Conservation (phyloP, 163 green algal genomes). For the Chloromonas sp. region DNA sequence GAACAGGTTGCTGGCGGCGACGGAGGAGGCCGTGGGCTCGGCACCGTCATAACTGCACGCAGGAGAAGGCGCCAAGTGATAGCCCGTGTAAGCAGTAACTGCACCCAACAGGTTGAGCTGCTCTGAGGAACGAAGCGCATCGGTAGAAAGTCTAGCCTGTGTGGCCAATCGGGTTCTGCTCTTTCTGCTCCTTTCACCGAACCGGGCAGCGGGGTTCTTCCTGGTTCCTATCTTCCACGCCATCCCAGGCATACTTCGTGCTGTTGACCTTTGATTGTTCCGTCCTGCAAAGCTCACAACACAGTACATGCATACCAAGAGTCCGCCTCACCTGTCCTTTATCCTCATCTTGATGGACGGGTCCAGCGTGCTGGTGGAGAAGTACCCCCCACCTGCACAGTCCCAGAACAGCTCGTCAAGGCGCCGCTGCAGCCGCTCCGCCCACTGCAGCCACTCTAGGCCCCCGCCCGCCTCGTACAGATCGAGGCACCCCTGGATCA, state of each 20-base stretch:
- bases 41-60: conserved; percentile 79
- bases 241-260: too few relatives aligned
- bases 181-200: too few relatives aligned
- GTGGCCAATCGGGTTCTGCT: too few relatives aligned
- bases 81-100: too few relatives aligned
- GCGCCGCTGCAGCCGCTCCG: conserved; percentile 61
- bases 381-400: conserved; percentile 47
- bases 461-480: conserved; percentile 64
- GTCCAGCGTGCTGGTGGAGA: conserved; percentile 45
- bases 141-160: too few relatives aligned
- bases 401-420: conserved; percentile 72
- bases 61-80: too few relatives aligned
- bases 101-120: too few relatives aligned
- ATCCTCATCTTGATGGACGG: conserved; percentile 67
- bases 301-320: background rate
- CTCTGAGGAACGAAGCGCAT: too few relatives aligned
- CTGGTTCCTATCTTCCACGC: too few relatives aligned
- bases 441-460: conserved; percentile 69
- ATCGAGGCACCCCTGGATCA: conserved; percentile 71
- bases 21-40: conserved; percentile 69
- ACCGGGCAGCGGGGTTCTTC: too few relatives aligned
- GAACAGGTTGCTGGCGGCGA: conserved; percentile 68
- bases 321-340: conserved; percentile 40
- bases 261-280: too few relatives aligned
- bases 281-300: too few relatives aligned